phyloP scores from a whole-genome alignment of 768 basidiomycete species.

The Tephrocybe sp. region DNA sequence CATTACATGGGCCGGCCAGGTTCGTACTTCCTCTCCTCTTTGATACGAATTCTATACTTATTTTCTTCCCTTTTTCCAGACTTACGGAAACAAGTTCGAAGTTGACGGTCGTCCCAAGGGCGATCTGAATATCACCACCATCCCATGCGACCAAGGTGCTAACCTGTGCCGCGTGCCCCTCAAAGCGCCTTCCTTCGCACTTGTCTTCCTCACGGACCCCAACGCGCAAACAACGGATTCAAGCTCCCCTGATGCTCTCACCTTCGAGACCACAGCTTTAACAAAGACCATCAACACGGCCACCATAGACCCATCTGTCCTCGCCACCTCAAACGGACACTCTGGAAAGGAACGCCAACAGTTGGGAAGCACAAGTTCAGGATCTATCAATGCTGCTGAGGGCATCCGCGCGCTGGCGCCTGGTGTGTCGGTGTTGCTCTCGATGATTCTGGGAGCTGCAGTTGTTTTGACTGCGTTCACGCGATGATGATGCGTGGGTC shows the following conservation, averaged over 20 bases:
- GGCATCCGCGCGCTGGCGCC: conserved; percentile 10
- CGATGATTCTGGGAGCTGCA: conserved; percentile 9
- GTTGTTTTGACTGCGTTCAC: conserved; percentile 8
- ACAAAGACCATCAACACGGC: conserved; percentile 53
- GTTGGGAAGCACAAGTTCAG: conserved; percentile 30
- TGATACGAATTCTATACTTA: background rate
- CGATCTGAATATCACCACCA: conserved; percentile 48
- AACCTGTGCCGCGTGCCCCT: conserved; percentile 60
- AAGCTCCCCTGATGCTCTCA: conserved; percentile 28
- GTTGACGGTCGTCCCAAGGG: conserved; percentile 70
- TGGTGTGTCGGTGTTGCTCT: conserved; percentile 2
- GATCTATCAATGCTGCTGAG: conserved; percentile 18
- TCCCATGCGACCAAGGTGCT: conserved; percentile 53
- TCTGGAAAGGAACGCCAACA: conserved; percentile 23
- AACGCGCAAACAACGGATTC: conserved; percentile 31
- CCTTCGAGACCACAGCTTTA: conserved; percentile 55
- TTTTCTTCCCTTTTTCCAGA: conserved; percentile 32
- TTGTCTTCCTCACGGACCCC: conserved; percentile 63
- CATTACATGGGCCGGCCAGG: conserved; percentile 79
- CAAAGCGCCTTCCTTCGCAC: conserved; percentile 68
- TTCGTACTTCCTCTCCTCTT: conserved; percentile 22
- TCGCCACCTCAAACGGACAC: conserved; percentile 53
- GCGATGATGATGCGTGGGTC: background rate
- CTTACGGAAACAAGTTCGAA: conserved; percentile 56
- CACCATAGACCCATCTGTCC: conserved; percentile 46